phyloP scores from a whole-genome alignment of 2,329 filamentous ascomycete species.

The Talaromyces verruculosus region DNA sequence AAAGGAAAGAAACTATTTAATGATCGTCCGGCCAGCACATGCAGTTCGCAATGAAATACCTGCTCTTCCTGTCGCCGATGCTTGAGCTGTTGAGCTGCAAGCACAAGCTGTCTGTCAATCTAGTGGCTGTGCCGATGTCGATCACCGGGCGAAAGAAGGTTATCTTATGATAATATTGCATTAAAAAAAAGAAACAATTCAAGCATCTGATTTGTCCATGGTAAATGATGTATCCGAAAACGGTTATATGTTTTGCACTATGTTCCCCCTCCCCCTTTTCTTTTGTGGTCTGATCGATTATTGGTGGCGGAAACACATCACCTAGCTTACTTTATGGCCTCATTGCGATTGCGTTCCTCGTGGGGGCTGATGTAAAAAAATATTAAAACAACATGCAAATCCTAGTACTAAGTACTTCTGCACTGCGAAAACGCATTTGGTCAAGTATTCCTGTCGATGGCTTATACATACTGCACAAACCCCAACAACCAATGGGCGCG shows the following conservation, averaged over 20 bases:
- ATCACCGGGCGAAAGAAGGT: background rate
- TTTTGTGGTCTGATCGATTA: background rate
- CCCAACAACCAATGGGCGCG: background rate
- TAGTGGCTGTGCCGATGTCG: constrained; percentile 4
- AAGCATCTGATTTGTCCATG: background rate
- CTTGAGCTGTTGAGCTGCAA: background rate
- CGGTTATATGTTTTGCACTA: background rate
- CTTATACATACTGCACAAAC: background rate
- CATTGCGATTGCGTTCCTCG: background rate
- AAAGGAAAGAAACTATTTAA: background rate
- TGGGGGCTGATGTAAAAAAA: background rate
- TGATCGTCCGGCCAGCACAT: background rate
- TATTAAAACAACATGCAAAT: background rate
- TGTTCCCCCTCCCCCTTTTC: background rate
- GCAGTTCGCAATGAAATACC: constrained; percentile 6
- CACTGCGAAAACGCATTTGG: background rate
- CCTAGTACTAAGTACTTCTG: no score
- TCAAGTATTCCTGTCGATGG: background rate
- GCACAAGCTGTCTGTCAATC: background rate
- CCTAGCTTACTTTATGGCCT: background rate
- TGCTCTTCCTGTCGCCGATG: background rate
- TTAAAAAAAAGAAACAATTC: background rate
- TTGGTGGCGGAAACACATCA: background rate
- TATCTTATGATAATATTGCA: background rate
- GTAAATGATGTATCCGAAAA: constrained; percentile 5